Evolutionary conservation across 2,329 filamentous ascomycete genomes (phyloP).

Genomic region (Fusarium denticulatum): DNA sequence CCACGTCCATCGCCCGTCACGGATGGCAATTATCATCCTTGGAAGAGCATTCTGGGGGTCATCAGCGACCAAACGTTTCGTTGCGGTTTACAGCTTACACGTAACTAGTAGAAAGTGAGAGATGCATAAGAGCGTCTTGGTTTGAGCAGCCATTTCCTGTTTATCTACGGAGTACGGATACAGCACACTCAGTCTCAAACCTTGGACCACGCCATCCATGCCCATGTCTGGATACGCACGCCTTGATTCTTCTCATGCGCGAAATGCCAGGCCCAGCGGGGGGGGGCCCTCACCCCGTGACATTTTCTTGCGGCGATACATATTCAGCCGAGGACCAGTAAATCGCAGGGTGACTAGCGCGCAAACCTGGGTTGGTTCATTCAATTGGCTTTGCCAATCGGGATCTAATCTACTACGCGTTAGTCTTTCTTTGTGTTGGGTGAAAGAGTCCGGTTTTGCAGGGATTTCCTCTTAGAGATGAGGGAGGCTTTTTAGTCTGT

Average conservation of each 20-base stretch:
- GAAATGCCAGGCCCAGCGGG: neutral
- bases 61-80: neutral
- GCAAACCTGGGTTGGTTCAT: slow-evolving; percentile 33
- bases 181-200: slow-evolving; percentile 1
- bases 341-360: slow-evolving; percentile 24
- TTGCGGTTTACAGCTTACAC: neutral
- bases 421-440: slow-evolving; percentile 28
- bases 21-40: neutral
- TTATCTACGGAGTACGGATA: neutral
- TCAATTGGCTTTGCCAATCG: slow-evolving; percentile 41
- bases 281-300: neutral
- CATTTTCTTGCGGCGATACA: neutral
- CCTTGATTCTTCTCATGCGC: slow-evolving; percentile 17
- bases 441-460: slow-evolving; percentile 3
- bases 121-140: slow-evolving; percentile 17
- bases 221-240: neutral
- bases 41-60: neutral
- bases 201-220: slow-evolving; percentile 29
- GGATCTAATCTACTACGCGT: slow-evolving; percentile 35
- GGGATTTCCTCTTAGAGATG: slow-evolving; percentile 23
- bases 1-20: neutral
- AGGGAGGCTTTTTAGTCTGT: neutral
- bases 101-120: neutral
- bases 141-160: neutral
- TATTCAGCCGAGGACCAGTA: slow-evolving; percentile 15